Conservation (phyloP, 352 stramenopile genomes). For the Phytopythium vexans region DNA sequence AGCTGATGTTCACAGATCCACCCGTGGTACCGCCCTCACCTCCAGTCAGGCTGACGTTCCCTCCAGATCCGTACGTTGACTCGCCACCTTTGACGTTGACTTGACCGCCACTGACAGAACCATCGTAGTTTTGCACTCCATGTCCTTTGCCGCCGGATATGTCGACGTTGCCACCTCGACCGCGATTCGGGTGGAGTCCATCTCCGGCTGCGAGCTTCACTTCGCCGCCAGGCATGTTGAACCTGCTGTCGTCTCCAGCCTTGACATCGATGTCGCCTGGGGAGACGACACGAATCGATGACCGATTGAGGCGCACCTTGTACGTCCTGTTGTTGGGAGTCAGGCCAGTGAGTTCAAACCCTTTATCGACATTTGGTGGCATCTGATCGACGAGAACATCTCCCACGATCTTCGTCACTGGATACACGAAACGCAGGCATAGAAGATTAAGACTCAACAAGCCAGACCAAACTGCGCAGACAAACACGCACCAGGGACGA, state of each 20-base stretch:
- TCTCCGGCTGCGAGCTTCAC: slow-evolving; percentile 61
- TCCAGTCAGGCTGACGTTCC: slow-evolving; percentile 42
- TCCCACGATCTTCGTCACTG: slow-evolving; percentile 55
- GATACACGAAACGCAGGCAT: slow-evolving; percentile 14
- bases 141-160: slow-evolving; percentile 69
- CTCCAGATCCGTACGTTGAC: slow-evolving; percentile 60
- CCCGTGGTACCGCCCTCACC: slow-evolving; percentile 42
- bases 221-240: slow-evolving; percentile 57
- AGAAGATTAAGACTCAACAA: slow-evolving; percentile 11
- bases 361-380: slow-evolving; percentile 31
- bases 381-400: slow-evolving; percentile 55
- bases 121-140: slow-evolving; percentile 66
- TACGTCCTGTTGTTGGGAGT: slow-evolving; percentile 35
- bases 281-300: slow-evolving; percentile 31
- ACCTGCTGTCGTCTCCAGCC: slow-evolving; percentile 62
- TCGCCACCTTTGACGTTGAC: slow-evolving; percentile 65
- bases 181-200: slow-evolving; percentile 73
- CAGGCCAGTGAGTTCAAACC: slow-evolving; percentile 31
- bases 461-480: slow-evolving; percentile 5
- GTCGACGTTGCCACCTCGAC: slow-evolving; percentile 67
- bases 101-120: slow-evolving; percentile 69
- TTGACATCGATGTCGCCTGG: slow-evolving; percentile 49
- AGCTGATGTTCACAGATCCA: slow-evolving; percentile 44
- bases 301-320: slow-evolving; percentile 37
- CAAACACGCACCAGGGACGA: slow-evolving; percentile 57